Evolutionary conservation across 2,329 filamentous ascomycete species (phyloP), one percentile per base, ranked within the genome.

Genomic region (Penicillium sp.): DNA sequence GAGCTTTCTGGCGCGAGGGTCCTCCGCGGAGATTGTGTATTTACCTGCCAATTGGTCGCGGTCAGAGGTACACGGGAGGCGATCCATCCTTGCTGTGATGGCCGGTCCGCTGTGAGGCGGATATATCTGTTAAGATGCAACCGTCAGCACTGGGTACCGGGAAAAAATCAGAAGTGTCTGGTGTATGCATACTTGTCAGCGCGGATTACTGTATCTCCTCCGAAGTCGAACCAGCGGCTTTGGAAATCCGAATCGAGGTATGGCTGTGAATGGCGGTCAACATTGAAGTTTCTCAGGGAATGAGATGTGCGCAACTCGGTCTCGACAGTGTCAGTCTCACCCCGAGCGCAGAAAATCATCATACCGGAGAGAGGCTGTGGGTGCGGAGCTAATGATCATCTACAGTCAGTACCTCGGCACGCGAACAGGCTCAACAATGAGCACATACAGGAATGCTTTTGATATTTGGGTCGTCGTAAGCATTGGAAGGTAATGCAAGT

Each of bases 211-310:
- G 92, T 89, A 75, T 95, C 90, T 67, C 92, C 93, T 68, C 93
- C 93, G 80, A 95, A 99, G 76, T 99, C 93, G 75, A 92, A 99
- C 92, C 93, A 99, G 69, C 93, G 86, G 76, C 89, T 95, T 76
- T 95, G 88, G 86, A 97, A 91, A 72, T 97, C 93, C 53, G 90
- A 93, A 75, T 99, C 93, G 63, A 99, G 83, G 74, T 96, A 99
- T 55, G 93, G 93, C 87, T 96, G 67, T 58, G 25, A 50, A 44
- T 46, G 29, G 33, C 35, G 47, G 57, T 60, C 42, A 55, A 57
- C 35, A 58, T 45, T 48, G 49, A 38, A 46, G 25, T 47, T 51
- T 37, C 36, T 41, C 41, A 34, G 46, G 36, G 36, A 33, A 39
- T 44, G 29, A 27, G 41, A 42, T 41, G 33, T 22, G 35, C 27